A percentile compares a stretch with the other conserved stretches of the same genome.
Conservation (phyloP, 2,329 filamentous ascomycete species). For the Arthrinium phaeospermum region DNA sequence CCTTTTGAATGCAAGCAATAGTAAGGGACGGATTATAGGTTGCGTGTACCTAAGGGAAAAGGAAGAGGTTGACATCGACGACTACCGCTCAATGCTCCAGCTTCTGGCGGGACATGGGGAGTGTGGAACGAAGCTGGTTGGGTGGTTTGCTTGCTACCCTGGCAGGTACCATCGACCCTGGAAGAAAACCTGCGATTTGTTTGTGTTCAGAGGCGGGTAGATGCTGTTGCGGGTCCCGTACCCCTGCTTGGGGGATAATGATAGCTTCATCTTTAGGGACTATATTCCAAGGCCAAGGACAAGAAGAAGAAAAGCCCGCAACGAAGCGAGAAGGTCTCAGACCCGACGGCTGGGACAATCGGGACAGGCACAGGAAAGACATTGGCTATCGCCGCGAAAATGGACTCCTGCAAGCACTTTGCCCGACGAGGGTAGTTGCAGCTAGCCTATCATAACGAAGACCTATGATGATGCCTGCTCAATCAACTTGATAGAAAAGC, state of each 20-base stretch:
- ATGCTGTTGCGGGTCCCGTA: conserved; percentile 11
- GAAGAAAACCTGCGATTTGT: conserved; percentile 9
- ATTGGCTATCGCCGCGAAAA: conserved; percentile 21
- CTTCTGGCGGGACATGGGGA: conserved; percentile 19
- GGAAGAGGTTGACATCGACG: conserved; percentile 26
- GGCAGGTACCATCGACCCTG: background rate
- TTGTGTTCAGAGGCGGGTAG: background rate
- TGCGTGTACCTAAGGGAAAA: conserved; percentile 12
- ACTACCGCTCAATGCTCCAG: background rate
- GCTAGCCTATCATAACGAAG: background rate
- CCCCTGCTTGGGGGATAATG: background rate
- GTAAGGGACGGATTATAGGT: conserved; percentile 7
- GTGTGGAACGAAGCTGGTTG: conserved; percentile 5
- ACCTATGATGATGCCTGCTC: no score
- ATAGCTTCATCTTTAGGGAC: conserved; percentile 9
- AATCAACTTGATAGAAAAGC: background rate
- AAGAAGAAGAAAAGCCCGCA: background rate
- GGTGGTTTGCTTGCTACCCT: conserved; percentile 4
- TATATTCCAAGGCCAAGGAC: conserved; percentile 8
- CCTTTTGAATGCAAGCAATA: conserved; percentile 9
- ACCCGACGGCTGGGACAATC: conserved; percentile 23
- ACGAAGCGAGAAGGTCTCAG: conserved; percentile 7
- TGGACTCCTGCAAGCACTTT: conserved; percentile 16
- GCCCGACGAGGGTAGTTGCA: conserved; percentile 4
- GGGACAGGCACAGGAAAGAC: conserved; percentile 21